These are phyloP conservation scores for Coemansia guatemalensis DNA, from an alignment of 192 early-diverging fungal genomes.

Conservation along the genomic window DNA sequence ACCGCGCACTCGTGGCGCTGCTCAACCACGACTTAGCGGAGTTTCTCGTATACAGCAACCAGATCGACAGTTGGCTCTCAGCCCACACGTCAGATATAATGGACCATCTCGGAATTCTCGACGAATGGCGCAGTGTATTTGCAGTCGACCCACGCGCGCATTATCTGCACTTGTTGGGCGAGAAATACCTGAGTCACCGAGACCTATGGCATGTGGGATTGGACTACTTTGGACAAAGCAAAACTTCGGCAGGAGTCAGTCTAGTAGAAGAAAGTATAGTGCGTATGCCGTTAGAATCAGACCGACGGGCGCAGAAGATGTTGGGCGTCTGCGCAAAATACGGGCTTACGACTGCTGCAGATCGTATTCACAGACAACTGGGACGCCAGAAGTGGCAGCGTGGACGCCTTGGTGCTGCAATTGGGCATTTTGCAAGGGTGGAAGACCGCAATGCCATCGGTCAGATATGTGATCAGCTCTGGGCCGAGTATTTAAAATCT, in stretches of 20 bases:
- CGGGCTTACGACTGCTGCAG: constrained; percentile 26
- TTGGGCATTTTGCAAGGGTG: constrained; percentile 61
- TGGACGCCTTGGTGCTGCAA: constrained; percentile 60
- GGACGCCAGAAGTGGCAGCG: constrained; percentile 56
- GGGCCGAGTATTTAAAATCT: constrained; percentile 52
- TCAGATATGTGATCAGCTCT: constrained; percentile 58
- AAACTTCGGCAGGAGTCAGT: background rate
- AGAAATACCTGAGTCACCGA: constrained; percentile 35
- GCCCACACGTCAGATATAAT: constrained; percentile 62
- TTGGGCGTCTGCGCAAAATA: constrained; percentile 54
- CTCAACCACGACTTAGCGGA: constrained; percentile 47
- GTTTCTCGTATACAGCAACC: constrained; percentile 49
- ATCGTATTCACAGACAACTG: constrained; percentile 48
- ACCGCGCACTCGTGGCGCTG: constrained; percentile 41
- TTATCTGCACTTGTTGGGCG: constrained; percentile 34
- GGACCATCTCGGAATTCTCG: constrained; percentile 56
- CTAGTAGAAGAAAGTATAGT: constrained; percentile 32
- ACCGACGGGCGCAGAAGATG: constrained; percentile 55
- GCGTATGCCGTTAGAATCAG: constrained; percentile 57
- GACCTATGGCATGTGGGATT: constrained; percentile 56
- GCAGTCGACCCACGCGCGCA: constrained; percentile 39
- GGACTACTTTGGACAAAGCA: constrained; percentile 53
- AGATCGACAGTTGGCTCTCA: constrained; percentile 60
- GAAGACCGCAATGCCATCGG: constrained; percentile 52
- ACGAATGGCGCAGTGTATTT: constrained; percentile 39